Base-by-base conservation (phyloP, 108 stramenopile species). In the Cyclotella choctawhatcheeana region DNA sequence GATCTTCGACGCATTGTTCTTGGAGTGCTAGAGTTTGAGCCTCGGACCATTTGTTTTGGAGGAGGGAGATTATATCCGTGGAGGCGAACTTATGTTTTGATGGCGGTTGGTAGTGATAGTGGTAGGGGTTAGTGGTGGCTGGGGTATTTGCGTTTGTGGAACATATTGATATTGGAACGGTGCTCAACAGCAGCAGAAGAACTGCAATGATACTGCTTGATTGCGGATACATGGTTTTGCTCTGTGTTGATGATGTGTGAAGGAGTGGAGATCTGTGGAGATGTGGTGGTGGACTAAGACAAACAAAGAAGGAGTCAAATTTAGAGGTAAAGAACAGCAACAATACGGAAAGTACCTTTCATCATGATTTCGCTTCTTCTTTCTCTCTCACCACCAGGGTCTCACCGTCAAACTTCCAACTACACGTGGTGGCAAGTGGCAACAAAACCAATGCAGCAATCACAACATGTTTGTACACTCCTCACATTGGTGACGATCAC, bases 1-100 rank as follows among this genome's bases (percentile, higher is more conserved):
- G 86, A 70, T 94, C 93, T 78, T 92, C 90, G 29, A 94, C 91
- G 20, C 78, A 76, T 69, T 94, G 93, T 67, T 94, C 93, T 37
- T 89, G 67, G 0, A 70, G 27, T 7, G 89, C 91, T 48, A 90
- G 54, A 30, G 55, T 58, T 37, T 68, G 45, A 40, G 82, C 82
- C 12, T 13, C 31, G 55, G 55, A 56, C 55, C 55, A 56, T 56
- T 56, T 56, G 55, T 56, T 56, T 30, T 27, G 29, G 55, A 56
- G 55, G 13, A 56, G 55, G 30, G 55, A 56, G 13, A 56, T 1
- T 12, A 56, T 30, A 12, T 56, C 55, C 14, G 55, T 56, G 1
- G 55, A 56, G 10, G 55, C 27, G 29, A 18, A 6, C 29, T 30
- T 1, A 10, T 56, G 29, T 56, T 56, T 56, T 29, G 55, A 31